phyloP scores from a whole-genome alignment of 78 protist genomes.

The Protostelium mycophagum region DNA sequence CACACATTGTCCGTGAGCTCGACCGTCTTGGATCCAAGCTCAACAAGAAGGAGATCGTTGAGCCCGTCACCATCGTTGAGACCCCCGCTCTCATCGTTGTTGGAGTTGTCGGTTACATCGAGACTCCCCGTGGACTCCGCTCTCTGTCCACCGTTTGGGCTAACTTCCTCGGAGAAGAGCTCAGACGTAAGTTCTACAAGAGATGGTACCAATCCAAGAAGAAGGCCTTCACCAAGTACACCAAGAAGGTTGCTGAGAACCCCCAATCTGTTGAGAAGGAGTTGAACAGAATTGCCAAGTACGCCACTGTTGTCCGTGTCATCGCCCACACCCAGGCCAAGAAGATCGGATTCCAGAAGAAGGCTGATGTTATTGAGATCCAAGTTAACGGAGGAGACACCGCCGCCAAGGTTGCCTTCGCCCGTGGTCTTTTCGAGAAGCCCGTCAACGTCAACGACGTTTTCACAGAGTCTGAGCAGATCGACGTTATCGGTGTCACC shows the following conservation, averaged over 20 bases:
- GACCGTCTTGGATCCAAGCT: constrained; percentile 93
- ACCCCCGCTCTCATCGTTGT: constrained; percentile 98
- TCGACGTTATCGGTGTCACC: constrained; percentile 97
- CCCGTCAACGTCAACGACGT: constrained; percentile 83
- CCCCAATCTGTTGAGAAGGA: constrained; percentile 62
- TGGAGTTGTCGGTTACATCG: constrained; percentile 99
- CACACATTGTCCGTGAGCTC: constrained; percentile 99
- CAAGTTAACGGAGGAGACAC: constrained; percentile 99
- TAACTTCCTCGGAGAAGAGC: constrained; percentile 80
- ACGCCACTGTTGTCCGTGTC: constrained; percentile 97
- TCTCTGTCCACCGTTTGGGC: constrained; percentile 99
- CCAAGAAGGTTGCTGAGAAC: constrained; percentile 63
- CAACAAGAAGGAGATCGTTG: constrained; percentile 98
- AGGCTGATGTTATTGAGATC: constrained; percentile 99
- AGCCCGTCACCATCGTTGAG: constrained; percentile 99
- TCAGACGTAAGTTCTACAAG: constrained; percentile 90
- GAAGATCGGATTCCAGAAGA: constrained; percentile 89
- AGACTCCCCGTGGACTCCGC: constrained; percentile 97
- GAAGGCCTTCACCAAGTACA: constrained; percentile 96
- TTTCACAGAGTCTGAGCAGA: constrained; percentile 89
- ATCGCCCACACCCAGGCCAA: constrained; percentile 97
- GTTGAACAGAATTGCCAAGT: constrained; percentile 87
- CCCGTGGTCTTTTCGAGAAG: constrained; percentile 90
- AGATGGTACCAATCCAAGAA: constrained; percentile 96
- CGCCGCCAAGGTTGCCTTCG: constrained; percentile 96